Evolutionary conservation across 2,329 filamentous ascomycete species (phyloP).

Genomic region (Verticillium klebahnii): DNA sequence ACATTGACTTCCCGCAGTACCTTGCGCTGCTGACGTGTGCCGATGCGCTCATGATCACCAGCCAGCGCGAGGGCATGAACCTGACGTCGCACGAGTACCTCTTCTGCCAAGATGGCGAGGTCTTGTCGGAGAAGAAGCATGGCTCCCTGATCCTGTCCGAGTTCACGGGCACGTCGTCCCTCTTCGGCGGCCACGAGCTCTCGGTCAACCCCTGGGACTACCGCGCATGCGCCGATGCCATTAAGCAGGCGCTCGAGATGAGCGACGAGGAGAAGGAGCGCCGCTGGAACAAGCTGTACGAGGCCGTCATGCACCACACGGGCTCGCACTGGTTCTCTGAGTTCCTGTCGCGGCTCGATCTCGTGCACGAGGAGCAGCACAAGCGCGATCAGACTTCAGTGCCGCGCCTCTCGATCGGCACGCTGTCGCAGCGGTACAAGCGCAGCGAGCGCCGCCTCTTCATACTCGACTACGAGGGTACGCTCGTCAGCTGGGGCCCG

Average conservation of each 20-base stretch:
- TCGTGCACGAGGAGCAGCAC: slow-evolving; percentile 79
- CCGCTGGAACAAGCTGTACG: slow-evolving; percentile 70
- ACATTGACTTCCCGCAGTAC: slow-evolving; percentile 89
- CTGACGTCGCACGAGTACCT: slow-evolving; percentile 92
- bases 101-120: slow-evolving; percentile 82
- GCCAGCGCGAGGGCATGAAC: slow-evolving; percentile 96
- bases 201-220: slow-evolving; percentile 96
- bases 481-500: slow-evolving; percentile 80
- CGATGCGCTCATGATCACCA: slow-evolving; percentile 90
- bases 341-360: slow-evolving; percentile 65
- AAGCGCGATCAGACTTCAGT: slow-evolving; percentile 80
- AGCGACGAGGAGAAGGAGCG: slow-evolving; percentile 64
- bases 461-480: slow-evolving; percentile 91
- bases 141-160: slow-evolving; percentile 90
- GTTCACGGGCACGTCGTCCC: slow-evolving; percentile 85
- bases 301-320: slow-evolving; percentile 74
- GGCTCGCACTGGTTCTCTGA: slow-evolving; percentile 82
- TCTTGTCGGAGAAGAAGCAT: slow-evolving; percentile 67
- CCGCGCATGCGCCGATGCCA: slow-evolving; percentile 78
- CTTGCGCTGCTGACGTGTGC: slow-evolving; percentile 87
- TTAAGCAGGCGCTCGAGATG: slow-evolving; percentile 81
- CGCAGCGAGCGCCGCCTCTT: slow-evolving; percentile 68
- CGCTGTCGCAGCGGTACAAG: slow-evolving; percentile 62
- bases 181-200: slow-evolving; percentile 77
- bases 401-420: slow-evolving; percentile 70